Percentiles rank a stretch among this genome's conserved stretches.
Conservation (phyloP, 1,284 basidiomycete genomes). For the Melampsora americana region DNA sequence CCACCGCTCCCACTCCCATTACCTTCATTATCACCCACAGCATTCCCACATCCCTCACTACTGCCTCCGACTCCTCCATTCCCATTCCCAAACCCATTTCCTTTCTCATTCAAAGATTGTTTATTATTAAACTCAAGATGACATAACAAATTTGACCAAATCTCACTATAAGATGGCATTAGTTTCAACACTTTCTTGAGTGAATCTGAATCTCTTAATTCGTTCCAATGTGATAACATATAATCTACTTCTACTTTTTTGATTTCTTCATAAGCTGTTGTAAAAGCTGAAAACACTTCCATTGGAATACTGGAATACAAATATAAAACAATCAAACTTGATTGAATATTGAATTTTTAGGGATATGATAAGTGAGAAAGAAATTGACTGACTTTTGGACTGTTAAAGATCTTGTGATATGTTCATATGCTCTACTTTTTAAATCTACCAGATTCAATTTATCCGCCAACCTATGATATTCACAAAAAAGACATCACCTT, state of each 20-base stretch:
- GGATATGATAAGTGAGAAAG: not conserved
- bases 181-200: conserved; percentile 30
- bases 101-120: not conserved
- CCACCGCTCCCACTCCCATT: not conserved
- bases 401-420: conserved; percentile 48
- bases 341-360: not conserved
- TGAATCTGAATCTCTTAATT: conserved; percentile 26
- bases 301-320: conserved; percentile 46
- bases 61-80: not conserved
- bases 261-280: conserved; percentile 48
- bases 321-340: not conserved
- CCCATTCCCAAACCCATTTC: not conserved
- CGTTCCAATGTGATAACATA: conserved; percentile 47
- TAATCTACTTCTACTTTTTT: conserved; percentile 47
- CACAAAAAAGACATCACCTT: not conserved
- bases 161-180: conserved; percentile 28
- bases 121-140: conserved; percentile 12
- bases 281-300: conserved; percentile 49
- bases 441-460: conserved; percentile 51
- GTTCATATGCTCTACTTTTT: conserved; percentile 50
- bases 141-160: conserved; percentile 29
- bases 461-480: conserved; percentile 48
- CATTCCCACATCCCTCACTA: not conserved
- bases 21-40: not conserved
- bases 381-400: conserved; percentile 47